Evolutionary conservation across 371 early-diverging fungal species (phyloP).

Genomic region (Syncephalastrum monosporum): DNA sequence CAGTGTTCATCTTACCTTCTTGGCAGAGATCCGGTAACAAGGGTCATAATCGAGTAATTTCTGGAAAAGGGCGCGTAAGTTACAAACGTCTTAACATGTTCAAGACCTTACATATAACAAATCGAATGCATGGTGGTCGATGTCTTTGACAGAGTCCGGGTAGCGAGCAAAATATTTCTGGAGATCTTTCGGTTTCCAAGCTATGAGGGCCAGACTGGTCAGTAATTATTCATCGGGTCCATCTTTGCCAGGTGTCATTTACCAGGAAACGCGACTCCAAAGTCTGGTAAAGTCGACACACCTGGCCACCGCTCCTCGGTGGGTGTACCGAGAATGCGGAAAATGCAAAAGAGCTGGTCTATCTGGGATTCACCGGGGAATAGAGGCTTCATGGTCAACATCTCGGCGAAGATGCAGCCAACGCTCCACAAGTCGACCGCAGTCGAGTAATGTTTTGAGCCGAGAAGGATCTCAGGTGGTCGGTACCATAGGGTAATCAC

Average conservation of each 20-base stretch:
- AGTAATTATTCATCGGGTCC: neutral
- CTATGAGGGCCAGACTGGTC: neutral
- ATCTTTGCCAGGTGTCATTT: neutral
- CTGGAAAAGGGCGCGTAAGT: neutral
- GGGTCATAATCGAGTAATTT: slow-evolving; percentile 17
- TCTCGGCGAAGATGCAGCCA: slow-evolving; percentile 91
- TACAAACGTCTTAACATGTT: neutral
- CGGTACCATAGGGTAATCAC: slow-evolving; percentile 97
- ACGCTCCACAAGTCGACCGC: slow-evolving; percentile 84
- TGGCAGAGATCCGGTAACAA: slow-evolving; percentile 15
- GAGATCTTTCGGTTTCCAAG: slow-evolving; percentile 17
- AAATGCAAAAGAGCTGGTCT: slow-evolving; percentile 95
- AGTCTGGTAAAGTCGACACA: slow-evolving; percentile 81
- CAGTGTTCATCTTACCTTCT: slow-evolving; percentile 7
- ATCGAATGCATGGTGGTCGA: slow-evolving; percentile 12
- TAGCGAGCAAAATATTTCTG: neutral
- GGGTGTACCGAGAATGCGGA: slow-evolving; percentile 92
- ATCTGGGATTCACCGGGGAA: slow-evolving; percentile 98
- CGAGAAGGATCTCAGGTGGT: slow-evolving; percentile 74
- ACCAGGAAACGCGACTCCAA: slow-evolving; percentile 61
- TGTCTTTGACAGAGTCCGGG: slow-evolving; percentile 1
- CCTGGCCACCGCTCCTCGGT: slow-evolving; percentile 86
- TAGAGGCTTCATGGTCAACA: slow-evolving; percentile 81
- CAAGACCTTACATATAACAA: slow-evolving; percentile 7
- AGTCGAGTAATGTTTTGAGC: slow-evolving; percentile 67